Base-by-base conservation (phyloP, 1,284 basidiomycete species). In the Sanghuangporus weigelae region DNA sequence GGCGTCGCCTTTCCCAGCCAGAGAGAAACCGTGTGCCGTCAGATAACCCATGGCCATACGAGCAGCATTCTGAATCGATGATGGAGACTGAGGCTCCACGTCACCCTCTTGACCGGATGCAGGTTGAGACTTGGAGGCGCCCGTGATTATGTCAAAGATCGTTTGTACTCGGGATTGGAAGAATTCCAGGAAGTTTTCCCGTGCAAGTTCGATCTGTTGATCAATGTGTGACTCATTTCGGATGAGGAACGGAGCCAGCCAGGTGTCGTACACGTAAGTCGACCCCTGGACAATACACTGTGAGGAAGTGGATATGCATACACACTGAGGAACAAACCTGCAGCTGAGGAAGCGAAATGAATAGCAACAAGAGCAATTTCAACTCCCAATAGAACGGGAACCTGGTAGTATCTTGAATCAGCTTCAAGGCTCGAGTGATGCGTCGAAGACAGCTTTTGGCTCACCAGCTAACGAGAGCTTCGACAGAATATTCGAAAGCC, bases 371-470 rank as follows among this genome's bases (percentile, higher is more conserved):
- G 11, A 84, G 38, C 7, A 86, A 87, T 70, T 92, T 89, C 68
- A 84, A 63, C 69, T 92, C 83, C 79, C 85, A 89, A 73, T 93
- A 93, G 73, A 93, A 90, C 2, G 92, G 90, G 54, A 93, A 73
- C 89, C 91, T 92, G 66, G 42, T 7, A 60, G 58, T 66, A 8
- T 67, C 58, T 26, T 55, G 44, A 60, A 63, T 69, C 59, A 71
- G 65, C 62, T 55, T 19, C 38, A 11, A 73, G 88, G 90, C 92
- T 66, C 49, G 44, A 60, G 63, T 68, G 57, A 71, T 66, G 62
- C 44, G 14, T 16, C 42, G 14, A 0, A 19, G 21, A 16, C 1
- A 23, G 10, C 48, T 53, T 44, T 35, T 42, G 7, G 77, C 84
- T 68, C 72, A 87, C 91, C 90, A 92, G 71, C 82, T 84, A 57